These are phyloP conservation scores for Dioscorea alata DNA, from an alignment of 106 monocot species.

Conservation along the genomic window DNA sequence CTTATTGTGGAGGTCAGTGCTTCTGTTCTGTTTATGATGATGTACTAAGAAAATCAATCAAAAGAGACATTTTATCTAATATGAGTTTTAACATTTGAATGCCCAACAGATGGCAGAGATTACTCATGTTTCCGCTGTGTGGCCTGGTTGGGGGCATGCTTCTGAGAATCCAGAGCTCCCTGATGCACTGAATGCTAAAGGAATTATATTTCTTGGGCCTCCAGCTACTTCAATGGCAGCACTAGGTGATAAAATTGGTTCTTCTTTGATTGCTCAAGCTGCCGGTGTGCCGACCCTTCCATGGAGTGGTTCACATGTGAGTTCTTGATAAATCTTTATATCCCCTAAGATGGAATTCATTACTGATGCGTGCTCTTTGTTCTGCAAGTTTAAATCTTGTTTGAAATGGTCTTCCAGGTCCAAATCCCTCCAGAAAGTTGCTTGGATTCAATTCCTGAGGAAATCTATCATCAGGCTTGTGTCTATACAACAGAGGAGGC, in stretches of 20 bases:
- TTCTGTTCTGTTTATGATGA: neutral
- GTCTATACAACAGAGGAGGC: slow-evolving; percentile 95
- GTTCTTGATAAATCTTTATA: neutral
- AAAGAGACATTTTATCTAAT: too few relatives aligned
- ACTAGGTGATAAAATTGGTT: slow-evolving; percentile 97
- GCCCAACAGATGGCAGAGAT: slow-evolving; percentile 75
- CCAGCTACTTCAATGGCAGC: slow-evolving; percentile 87
- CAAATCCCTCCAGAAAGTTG: slow-evolving; percentile 63
- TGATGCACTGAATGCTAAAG: slow-evolving; percentile 72
- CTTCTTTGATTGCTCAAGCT: slow-evolving; percentile 97
- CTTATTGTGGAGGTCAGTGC: slow-evolving; percentile 88
- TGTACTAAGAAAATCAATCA: too few relatives aligned
- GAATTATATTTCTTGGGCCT: slow-evolving; percentile 97
- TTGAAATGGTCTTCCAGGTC: slow-evolving; percentile 38
- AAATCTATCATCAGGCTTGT: slow-evolving; percentile 87
- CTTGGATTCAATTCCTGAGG: slow-evolving; percentile 78
- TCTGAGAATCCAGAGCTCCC: slow-evolving; percentile 99
- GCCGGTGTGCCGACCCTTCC: slow-evolving; percentile 96
- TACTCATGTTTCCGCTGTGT: slow-evolving; percentile 92
- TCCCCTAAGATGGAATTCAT: neutral
- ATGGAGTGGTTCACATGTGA: slow-evolving; percentile 99
- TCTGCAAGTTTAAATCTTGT: neutral
- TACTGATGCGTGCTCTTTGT: neutral
- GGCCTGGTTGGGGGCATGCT: slow-evolving; percentile 99
- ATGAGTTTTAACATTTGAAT: neutral